Percentiles rank a stretch among this genome's conserved stretches.
phyloP scores from a whole-genome alignment of 345 rosid genomes.

The Eucalyptus guilfoylei region DNA sequence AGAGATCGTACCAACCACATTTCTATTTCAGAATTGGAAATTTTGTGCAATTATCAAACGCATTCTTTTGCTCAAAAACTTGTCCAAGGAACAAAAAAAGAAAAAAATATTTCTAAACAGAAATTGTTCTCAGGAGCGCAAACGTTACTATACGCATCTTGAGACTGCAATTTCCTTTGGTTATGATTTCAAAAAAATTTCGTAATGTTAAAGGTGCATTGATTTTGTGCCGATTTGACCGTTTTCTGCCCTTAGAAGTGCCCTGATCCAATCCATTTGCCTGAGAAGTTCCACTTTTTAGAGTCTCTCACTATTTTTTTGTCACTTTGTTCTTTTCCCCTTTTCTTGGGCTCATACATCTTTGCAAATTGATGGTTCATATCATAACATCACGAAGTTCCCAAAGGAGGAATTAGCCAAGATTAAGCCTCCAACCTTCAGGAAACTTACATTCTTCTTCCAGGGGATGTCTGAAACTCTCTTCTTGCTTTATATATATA shows the following conservation, averaged over 20 bases:
- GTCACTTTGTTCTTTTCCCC: too few relatives aligned
- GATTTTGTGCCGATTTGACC: not conserved
- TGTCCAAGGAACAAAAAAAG: too few relatives aligned
- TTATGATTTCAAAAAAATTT: not conserved
- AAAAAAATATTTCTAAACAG: too few relatives aligned
- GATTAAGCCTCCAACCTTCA: not conserved
- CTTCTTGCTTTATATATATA: too few relatives aligned
- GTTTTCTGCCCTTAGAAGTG: too few relatives aligned
- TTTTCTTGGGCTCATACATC: not conserved
- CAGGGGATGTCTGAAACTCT: not conserved
- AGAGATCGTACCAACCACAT: too few relatives aligned
- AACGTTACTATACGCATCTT: too few relatives aligned
- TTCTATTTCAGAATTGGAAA: accelerated
- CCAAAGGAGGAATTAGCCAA: not conserved
- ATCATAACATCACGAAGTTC: not conserved
- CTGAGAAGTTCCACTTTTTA: not conserved
- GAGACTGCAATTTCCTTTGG: not conserved
- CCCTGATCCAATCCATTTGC: too few relatives aligned
- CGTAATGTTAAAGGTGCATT: not conserved
- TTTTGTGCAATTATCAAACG: accelerated
- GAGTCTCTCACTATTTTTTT: not conserved
- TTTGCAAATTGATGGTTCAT: not conserved
- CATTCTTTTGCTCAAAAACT: accelerated
- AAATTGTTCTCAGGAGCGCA: accelerated
- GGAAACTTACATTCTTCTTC: not conserved